Evolutionary conservation across 148 eudicot genomes (phyloP), one percentile per base, ranked within the genome.

Genomic region (Vaccinium corymbosum): DNA sequence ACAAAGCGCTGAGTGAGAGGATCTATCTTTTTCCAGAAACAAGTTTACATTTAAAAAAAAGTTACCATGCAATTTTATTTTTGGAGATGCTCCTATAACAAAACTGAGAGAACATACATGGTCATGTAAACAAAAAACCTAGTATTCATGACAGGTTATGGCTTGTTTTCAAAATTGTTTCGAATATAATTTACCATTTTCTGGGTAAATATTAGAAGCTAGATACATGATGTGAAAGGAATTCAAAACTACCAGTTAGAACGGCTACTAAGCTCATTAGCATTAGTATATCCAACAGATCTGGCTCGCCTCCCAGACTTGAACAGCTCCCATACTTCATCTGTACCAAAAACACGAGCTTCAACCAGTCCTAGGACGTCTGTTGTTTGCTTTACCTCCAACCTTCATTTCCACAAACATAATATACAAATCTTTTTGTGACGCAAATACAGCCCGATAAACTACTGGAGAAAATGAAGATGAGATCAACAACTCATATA

Each of bases 291-390:
- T 83, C 99, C 98, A 76, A 96, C 97, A 85, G 98, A 94, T 89
- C 99, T 92, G 61, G 88, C 94, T 79, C 84, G 89, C 94, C 27
- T 94, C 70, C 98, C 98, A 11, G 89, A 86, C 86, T 88, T 91
- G 12, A 96, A 95, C 76, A 94, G 88, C 83, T 91, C 93, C 98
- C 98, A 96, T 9, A 96, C 98, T 88, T 91, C 97, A 85, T 91
- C 87, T 53, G 98, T 94, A 73, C 88, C 84, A 84, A 85, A 80
- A 25, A 91, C 99, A 38, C 81, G 89, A 62, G 94, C 90, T 90
- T 96, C 98, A 84, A 92, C 90, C 9, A 96, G 94, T 80, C 99
- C 98, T 80, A 98, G 99, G 75, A 96, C 95, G 89, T 96, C 98
- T 48, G 94, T 89, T 79, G 91, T 81, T 94, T 94, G 99, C 84